phyloP scores from a whole-genome alignment of 208 protist genomes.

The Acanthamoeba castellanii region DNA sequence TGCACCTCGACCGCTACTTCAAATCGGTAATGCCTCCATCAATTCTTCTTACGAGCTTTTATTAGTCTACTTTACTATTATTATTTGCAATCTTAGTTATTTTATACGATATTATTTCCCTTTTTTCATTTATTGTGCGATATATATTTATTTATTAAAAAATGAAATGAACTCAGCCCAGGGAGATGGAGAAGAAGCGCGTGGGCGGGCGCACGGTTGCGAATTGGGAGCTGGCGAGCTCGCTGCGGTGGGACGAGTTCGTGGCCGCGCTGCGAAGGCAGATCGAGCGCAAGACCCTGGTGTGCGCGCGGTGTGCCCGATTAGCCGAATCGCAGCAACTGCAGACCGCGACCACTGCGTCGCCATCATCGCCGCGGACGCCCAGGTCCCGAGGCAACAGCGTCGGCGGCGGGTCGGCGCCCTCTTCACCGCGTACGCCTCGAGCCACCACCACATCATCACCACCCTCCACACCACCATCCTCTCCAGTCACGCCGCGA shows the following conservation, averaged over 20 bases:
- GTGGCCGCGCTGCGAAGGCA: not conserved
- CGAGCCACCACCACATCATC: not conserved
- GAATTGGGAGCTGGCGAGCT: constrained; percentile 15
- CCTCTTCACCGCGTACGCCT: not conserved
- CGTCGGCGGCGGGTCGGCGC: not conserved
- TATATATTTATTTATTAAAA: not conserved
- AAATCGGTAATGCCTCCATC: no score
- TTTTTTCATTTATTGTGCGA: constrained; percentile 4
- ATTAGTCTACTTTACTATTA: not conserved
- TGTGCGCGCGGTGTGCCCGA: not conserved
- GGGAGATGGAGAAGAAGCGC: not conserved
- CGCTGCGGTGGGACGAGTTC: constrained; percentile 21
- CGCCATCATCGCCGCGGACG: not conserved
- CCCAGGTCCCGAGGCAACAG: not conserved
- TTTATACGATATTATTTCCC: not conserved
- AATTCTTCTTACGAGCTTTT: no score
- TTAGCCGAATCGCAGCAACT: not conserved
- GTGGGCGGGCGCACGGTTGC: not conserved
- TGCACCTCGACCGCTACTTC: constrained; percentile 48
- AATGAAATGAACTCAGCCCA: not conserved
- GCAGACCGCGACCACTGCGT: not conserved
- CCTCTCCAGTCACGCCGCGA: not conserved
- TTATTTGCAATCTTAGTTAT: not conserved
- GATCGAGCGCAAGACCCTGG: not conserved
- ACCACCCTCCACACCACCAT: not conserved